Evolutionary conservation across 2,329 filamentous ascomycete species (phyloP), one percentile per base, ranked within the genome.

Genomic region (Pseudogymnoascus sp.): DNA sequence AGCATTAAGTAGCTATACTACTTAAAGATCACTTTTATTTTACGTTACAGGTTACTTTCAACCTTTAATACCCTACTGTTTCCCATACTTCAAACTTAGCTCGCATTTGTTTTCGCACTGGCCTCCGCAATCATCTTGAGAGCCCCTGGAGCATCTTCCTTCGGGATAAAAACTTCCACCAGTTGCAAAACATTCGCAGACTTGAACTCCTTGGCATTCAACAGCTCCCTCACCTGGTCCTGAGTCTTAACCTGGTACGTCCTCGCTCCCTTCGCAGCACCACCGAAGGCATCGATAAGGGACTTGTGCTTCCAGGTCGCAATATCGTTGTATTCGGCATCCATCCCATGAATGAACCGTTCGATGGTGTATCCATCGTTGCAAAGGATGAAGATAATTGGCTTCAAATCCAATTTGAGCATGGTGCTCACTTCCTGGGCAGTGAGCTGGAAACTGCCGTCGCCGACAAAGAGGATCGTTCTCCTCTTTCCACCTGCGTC

Each of bases 351-450:
- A 70, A 96, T 96, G 73, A 85, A 89, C 31, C 92, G 86, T 77
- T 96, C 92, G 73, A 96, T 95, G 8, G 91, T 95, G 77, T 90
- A 96, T 9, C 92, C 92, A 41, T 93, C 85, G 73, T 96, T 96
- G 80, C 89, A 91, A 68, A 96, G 88, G 65, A 95, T 81, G 73
- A 96, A 93, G 65, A 96, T 87, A 70, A 92, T 93, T 18, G 90
- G 84, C 65, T 88, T 87, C 63, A 96, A 78, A 23, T 83, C 80
- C 64, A 90, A 87, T 31, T 87, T 83, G 66, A 96, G 84, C 82
- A 96, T 93, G 9, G 91, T 95, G 74, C 86, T 89, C 66, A 96
- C 73, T 75, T 95, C 91, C 73, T 96, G 91, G 0, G 84, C 88
- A 0, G 91, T 96, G 63, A 96, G 80, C 73, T 96, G 91, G 75